Conservation (phyloP, 2,329 filamentous ascomycete genomes). For the Paraphaeosphaeria sporulosa region DNA sequence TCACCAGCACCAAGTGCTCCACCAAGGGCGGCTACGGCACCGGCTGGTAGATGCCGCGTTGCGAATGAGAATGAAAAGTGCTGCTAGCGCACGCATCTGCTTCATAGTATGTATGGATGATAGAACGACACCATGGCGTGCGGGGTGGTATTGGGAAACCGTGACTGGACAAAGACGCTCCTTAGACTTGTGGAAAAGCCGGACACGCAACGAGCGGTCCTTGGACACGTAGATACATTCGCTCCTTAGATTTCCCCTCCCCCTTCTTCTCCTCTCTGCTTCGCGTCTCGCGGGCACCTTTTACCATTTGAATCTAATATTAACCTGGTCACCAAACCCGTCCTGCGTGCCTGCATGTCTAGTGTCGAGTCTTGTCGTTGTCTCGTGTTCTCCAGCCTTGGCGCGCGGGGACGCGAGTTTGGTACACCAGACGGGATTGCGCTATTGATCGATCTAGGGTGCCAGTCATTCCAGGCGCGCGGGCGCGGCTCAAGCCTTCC, state of each 20-base stretch:
- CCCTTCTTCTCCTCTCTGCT: too few species aligned
- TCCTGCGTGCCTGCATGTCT: background rate
- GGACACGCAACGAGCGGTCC: background rate
- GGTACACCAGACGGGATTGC: too few species aligned
- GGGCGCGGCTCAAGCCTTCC: background rate
- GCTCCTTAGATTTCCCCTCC: background rate
- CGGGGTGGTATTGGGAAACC: background rate
- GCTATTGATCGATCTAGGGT: background rate
- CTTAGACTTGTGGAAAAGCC: background rate
- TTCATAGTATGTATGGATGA: background rate
- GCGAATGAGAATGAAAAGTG: background rate
- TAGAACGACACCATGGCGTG: background rate
- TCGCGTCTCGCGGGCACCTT: background rate
- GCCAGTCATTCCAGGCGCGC: background rate
- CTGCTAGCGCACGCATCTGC: background rate
- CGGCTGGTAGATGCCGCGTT: background rate
- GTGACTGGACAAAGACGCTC: background rate
- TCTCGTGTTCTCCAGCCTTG: too few species aligned
- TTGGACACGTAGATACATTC: slow-evolving; percentile 1
- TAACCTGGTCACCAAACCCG: background rate
- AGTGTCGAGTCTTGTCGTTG: background rate
- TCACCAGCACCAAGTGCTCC: slow-evolving; percentile 9
- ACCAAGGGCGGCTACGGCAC: slow-evolving; percentile 12
- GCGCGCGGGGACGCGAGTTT: too few species aligned
- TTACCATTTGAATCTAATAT: background rate